phyloP scores from a whole-genome alignment of 306 rosid species.

The cucumber (Cucumis sativus) region Cucumber_9930_V3 NC_026660.2:25501001-25501500 shows the following conservation, averaged over 20 bases:
- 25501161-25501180: slow-evolving; percentile 26
- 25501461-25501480: slow-evolving; percentile 3
- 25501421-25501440: slow-evolving; percentile 19
- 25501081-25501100: neutral
- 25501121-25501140: neutral
- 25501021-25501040: slow-evolving; percentile 38
- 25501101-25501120: neutral
- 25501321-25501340: slow-evolving; percentile 4
- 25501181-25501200: slow-evolving; percentile 24
- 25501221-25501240: neutral
- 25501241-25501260: neutral
- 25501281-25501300: neutral
- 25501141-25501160: slow-evolving; percentile 3
- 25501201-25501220: neutral
- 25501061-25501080: neutral
- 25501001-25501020: slow-evolving; percentile 32
- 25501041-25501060: neutral
- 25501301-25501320: slow-evolving; percentile 21
- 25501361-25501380: slow-evolving; percentile 29
- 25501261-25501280: neutral
- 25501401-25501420: slow-evolving; percentile 9
- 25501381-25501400: slow-evolving; percentile 12
- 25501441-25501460: slow-evolving; percentile 24
- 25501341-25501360: slow-evolving; percentile 20
- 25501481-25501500: slow-evolving; percentile 9